A percentile compares a stretch with the other conserved stretches of the same genome.
Evolutionary conservation across 2,329 filamentous ascomycete species (phyloP).

Genomic region (Hypoxylon sp.): DNA sequence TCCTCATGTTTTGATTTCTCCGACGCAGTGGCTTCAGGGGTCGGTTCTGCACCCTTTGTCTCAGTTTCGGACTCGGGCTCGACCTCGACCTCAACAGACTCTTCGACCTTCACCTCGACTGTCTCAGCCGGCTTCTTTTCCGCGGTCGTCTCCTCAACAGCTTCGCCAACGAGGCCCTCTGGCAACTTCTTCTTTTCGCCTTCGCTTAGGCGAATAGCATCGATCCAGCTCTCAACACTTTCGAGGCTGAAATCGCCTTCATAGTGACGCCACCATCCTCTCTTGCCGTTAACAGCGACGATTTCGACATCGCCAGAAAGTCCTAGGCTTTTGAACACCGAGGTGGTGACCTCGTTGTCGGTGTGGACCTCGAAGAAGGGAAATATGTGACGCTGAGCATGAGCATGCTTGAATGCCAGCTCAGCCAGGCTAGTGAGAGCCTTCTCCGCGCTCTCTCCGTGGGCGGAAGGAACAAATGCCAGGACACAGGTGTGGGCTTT

Average conservation of each 20-base stretch:
- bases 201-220: constrained; percentile 90
- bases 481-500: constrained; percentile 88
- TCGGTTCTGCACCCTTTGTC: constrained; percentile 52
- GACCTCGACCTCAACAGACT: constrained; percentile 50
- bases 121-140: constrained; percentile 59
- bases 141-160: constrained; percentile 55
- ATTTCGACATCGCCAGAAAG: constrained; percentile 75
- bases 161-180: constrained; percentile 65
- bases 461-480: constrained; percentile 71
- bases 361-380: constrained; percentile 83
- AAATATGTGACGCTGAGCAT: constrained; percentile 77
- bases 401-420: constrained; percentile 79
- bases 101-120: constrained; percentile 56
- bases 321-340: constrained; percentile 71
- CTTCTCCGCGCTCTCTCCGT: constrained; percentile 64
- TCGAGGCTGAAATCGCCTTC: constrained; percentile 69
- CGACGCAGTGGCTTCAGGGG: constrained; percentile 53
- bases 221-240: constrained; percentile 86
- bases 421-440: constrained; percentile 75
- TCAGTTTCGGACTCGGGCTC: constrained; percentile 47
- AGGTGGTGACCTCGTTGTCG: constrained; percentile 67
- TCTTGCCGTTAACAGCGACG: constrained; percentile 85
- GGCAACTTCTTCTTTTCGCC: constrained; percentile 82
- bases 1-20: constrained; percentile 60
- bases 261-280: constrained; percentile 87